Base-by-base conservation (phyloP, 2,329 filamentous ascomycete genomes). In the Pseudogymnoascus sp. region DNA sequence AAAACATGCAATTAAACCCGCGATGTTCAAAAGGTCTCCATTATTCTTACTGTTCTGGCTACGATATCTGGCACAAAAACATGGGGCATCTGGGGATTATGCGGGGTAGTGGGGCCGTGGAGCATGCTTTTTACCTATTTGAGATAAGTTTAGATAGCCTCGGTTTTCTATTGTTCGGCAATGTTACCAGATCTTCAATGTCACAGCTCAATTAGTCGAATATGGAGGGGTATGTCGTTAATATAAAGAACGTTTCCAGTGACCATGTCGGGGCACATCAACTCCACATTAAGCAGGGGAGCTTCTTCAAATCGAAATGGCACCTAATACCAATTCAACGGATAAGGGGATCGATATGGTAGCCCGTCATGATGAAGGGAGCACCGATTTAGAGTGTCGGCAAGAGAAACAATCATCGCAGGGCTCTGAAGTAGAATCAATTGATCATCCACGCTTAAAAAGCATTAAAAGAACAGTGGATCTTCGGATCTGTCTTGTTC, bases 141-240 rank as follows among this genome's bases (percentile, higher is more conserved):
- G 14, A 49, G 43, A n/a, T 29, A 49, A 49, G 43, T 49, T 45
- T 49, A 49, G 43, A 49, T 49, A 49, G 43, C 43, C 43, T 49
- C 43, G 43, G 43, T 49, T 49, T 49, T 49, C 43, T 49, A 49
- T 49, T 49, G 43, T 49, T 49, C 43, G 43, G 43, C 43, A 49
- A 49, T 29, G 43, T 49, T 49, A 49, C 14, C n/a, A 14, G 43
- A 49, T 49, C 43, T 26, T 49, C 23, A 26, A 49, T 29, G 43
- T 49, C 19, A 49, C 5, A 29, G 43, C 43, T 49, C 14, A n/a
- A 49, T 10, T 10, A 29, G 23, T 26, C 21, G 43, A 29, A 26
- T 49, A n/a, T 49, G 43, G 21, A 45, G 41, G 19, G n/a, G 23
- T 26, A 49, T 49, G 43, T 49, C 43, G 43, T 49, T 49, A n/a